Evolutionary conservation across 2,329 filamentous ascomycete species (phyloP), one percentile per base, ranked within the genome.

Genomic region (Penicillium sp.): DNA sequence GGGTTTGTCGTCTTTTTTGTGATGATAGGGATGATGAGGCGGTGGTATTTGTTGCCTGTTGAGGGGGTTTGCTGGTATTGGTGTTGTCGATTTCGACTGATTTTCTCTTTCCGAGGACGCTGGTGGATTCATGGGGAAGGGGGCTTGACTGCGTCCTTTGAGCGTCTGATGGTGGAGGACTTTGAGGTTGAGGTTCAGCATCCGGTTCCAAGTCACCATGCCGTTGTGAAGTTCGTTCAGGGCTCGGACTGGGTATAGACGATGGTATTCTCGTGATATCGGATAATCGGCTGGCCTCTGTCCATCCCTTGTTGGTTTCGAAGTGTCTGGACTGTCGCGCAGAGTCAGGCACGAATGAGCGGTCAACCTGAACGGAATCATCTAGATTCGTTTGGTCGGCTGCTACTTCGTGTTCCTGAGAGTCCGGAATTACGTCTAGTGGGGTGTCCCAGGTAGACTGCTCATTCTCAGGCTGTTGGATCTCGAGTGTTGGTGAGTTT

Each of bases 391-490:
- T 48, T n/a, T 50, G 51, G 4, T 56, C 43, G 7, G 30, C 47
- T 26, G 21, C 21, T 9, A 48, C 35, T 50, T 55, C 26, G 43
- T 35, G 42, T 43, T 51, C 53, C 38, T 75, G 73, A 2, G 74
- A 76, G 47, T 76, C 71, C 20, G 72, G 72, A 21, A 76, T 71
- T 14, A 71, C 69, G 48, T 71, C 74, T 24, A 74, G 59, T 20
- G 70, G 69, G 30, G 66, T 72, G 14, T 66, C 66, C 33, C 71
- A 66, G 14, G 66, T 69, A 47, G 65, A 66, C 1, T 52, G 56
- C 28, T 56, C 47, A 8, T 45, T 20, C n/a, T 23, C 24, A 42
- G 23, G 24, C 6, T 24, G 49, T 20, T 35, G 40, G 9, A 43
- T 12, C 4, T 43, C 40, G 18, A 23, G 7, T 43, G 14, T 23